phyloP scores from a whole-genome alignment of 768 basidiomycete genomes.

The Psilocybe cubensis region DNA sequence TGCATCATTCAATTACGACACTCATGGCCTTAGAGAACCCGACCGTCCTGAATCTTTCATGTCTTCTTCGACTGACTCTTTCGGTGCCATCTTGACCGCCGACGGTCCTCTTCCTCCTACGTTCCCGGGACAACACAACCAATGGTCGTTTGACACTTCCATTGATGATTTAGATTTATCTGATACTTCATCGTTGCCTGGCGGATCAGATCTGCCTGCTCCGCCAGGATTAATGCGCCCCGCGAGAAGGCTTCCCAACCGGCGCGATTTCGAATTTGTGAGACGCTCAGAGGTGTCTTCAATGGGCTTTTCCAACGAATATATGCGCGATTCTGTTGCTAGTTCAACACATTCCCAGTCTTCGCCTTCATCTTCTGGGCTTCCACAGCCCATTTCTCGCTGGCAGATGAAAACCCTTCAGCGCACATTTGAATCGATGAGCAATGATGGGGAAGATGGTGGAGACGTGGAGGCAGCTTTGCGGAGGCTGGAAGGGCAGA shows the following conservation, averaged over 20 bases:
- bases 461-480: slow-evolving; percentile 87
- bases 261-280: slow-evolving; percentile 83
- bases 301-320: slow-evolving; percentile 70
- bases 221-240: slow-evolving; percentile 60
- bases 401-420: slow-evolving; percentile 83
- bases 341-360: slow-evolving; percentile 38
- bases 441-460: slow-evolving; percentile 64
- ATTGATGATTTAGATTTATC: slow-evolving; percentile 84
- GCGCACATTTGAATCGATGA: slow-evolving; percentile 60
- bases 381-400: slow-evolving; percentile 59
- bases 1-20: slow-evolving; percentile 7
- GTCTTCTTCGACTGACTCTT: slow-evolving; percentile 55
- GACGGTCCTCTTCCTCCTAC: slow-evolving; percentile 36
- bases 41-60: slow-evolving; percentile 41
- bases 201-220: slow-evolving; percentile 37
- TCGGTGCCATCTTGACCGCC: slow-evolving; percentile 44
- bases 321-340: slow-evolving; percentile 52
- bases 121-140: slow-evolving; percentile 42
- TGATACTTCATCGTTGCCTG: slow-evolving; percentile 67
- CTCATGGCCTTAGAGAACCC: slow-evolving; percentile 8
- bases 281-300: slow-evolving; percentile 79
- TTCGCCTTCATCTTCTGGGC: slow-evolving; percentile 41
- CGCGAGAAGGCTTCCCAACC: slow-evolving; percentile 65
- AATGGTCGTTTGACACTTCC: slow-evolving; percentile 71
- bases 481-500: slow-evolving; percentile 81